Evolutionary conservation across 768 basidiomycete genomes (phyloP).

Genomic region (Psilocybe cubensis): DNA sequence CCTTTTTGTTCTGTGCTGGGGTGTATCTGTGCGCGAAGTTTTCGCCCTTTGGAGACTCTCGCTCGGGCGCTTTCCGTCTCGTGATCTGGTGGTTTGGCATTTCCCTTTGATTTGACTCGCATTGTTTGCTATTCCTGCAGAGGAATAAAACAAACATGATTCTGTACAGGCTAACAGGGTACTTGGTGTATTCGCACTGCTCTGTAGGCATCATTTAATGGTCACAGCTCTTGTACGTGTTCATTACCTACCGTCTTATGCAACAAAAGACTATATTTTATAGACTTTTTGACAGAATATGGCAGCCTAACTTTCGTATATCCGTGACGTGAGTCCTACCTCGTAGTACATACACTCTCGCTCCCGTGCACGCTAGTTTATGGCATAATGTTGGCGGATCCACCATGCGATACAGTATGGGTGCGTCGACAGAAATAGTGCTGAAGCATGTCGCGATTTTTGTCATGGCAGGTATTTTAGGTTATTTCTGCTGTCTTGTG

Average conservation of each 20-base stretch:
- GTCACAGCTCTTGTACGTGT: not conserved
- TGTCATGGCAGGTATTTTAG: not conserved
- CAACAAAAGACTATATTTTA: too few relatives aligned
- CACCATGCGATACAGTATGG: not conserved
- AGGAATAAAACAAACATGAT: too few relatives aligned
- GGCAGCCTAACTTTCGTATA: not conserved
- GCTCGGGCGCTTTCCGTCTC: not conserved
- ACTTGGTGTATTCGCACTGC: too few relatives aligned
- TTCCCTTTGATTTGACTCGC: not conserved
- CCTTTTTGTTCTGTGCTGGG: too few relatives aligned
- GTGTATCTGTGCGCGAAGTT: too few relatives aligned
- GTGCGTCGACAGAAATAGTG: not conserved
- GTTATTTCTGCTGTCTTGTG: not conserved
- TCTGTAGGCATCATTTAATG: too few relatives aligned
- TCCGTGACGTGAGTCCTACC: not conserved
- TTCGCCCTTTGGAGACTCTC: too few relatives aligned
- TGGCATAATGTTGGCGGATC: not conserved
- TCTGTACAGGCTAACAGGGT: too few relatives aligned
- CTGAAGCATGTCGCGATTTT: not conserved
- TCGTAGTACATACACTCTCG: not conserved
- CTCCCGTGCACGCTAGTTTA: not conserved
- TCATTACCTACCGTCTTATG: too few relatives aligned
- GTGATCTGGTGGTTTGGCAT: not conserved
- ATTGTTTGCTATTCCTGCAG: too few relatives aligned
- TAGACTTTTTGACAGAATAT: not conserved